Conservation (phyloP, 805 yeast species). For the Metschnikowia baotianmanensis region DNA sequence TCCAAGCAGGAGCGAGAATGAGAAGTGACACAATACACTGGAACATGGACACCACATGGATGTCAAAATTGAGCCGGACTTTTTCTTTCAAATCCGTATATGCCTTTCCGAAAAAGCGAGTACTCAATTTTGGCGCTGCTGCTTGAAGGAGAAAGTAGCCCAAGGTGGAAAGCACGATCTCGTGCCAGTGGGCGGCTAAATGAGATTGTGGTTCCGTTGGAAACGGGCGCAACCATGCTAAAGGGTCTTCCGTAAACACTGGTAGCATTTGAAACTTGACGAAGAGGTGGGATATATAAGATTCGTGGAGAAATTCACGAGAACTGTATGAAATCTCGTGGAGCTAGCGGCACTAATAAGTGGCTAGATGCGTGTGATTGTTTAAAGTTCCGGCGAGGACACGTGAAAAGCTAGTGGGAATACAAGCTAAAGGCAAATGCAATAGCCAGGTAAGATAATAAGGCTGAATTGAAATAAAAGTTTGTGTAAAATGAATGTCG, state of each 20-base stretch:
- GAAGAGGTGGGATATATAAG: too few species aligned
- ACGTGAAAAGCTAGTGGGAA: too few species aligned
- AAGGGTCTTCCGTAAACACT: slow-evolving; percentile 38
- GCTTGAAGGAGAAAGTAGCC: slow-evolving; percentile 59
- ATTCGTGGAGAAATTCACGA: too few species aligned
- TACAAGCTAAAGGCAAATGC: too few species aligned
- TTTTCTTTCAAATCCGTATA: slow-evolving; percentile 50
- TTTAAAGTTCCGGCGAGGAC: too few species aligned
- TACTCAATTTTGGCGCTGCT: slow-evolving; percentile 52
- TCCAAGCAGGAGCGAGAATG: slow-evolving; percentile 62
- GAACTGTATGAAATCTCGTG: too few species aligned
- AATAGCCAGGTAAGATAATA: too few species aligned
- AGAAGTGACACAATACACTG: slow-evolving; percentile 69
- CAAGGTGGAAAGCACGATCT: slow-evolving; percentile 55
- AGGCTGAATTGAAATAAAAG: too few species aligned
- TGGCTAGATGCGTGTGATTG: too few species aligned
- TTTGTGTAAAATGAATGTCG: too few species aligned
- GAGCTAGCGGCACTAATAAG: too few species aligned
- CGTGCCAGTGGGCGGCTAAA: slow-evolving; percentile 68
- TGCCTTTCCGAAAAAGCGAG: slow-evolving; percentile 46
- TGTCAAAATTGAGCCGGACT: slow-evolving; percentile 73
- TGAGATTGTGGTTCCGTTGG: slow-evolving; percentile 43
- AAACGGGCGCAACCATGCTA: slow-evolving; percentile 45
- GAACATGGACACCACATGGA: slow-evolving; percentile 84
- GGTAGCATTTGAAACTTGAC: slow-evolving; percentile 21